A percentile compares a stretch with the other conserved stretches of the same genome.
These are phyloP conservation scores for Saccharomyces jurei DNA, from an alignment of 805 yeast genomes.

Conservation along the genomic window DNA sequence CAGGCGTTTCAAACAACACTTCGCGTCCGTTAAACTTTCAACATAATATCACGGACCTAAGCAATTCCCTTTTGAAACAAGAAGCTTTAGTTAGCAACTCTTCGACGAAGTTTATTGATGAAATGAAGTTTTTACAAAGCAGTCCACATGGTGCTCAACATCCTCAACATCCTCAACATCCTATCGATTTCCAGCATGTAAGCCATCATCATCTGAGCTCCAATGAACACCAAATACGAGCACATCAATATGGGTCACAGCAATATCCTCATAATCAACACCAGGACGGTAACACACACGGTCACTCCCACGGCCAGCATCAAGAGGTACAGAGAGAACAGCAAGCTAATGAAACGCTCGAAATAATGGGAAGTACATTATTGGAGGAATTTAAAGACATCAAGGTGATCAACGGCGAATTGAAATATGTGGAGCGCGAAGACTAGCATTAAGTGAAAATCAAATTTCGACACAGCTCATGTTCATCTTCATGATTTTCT, in stretches of 20 bases:
- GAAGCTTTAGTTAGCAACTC: background rate
- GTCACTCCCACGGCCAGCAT: background rate
- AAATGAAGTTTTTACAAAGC: background rate
- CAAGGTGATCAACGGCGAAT: conserved; percentile 4
- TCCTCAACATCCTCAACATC: background rate
- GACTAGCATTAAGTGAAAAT: background rate
- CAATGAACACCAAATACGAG: background rate
- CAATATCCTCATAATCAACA: background rate
- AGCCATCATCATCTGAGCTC: background rate
- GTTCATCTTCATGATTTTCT: background rate
- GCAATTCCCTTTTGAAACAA: background rate
- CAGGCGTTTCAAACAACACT: background rate
- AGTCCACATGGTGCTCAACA: background rate
- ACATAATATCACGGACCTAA: background rate
- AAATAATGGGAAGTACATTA: conserved; percentile 2
- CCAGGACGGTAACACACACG: background rate
- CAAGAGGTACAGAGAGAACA: background rate
- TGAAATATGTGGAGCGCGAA: background rate
- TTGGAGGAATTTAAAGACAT: conserved; percentile 3
- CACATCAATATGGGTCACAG: background rate
- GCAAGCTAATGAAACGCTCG: background rate
- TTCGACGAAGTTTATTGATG: background rate
- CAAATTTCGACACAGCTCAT: background rate
- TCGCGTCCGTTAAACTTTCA: background rate
- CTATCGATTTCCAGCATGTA: background rate